A percentile compares a stretch with the other conserved stretches of the same genome.
Evolutionary conservation across 192 early-diverging fungal genomes (phyloP).

Genomic region (Rhizophagus clarus): DNA sequence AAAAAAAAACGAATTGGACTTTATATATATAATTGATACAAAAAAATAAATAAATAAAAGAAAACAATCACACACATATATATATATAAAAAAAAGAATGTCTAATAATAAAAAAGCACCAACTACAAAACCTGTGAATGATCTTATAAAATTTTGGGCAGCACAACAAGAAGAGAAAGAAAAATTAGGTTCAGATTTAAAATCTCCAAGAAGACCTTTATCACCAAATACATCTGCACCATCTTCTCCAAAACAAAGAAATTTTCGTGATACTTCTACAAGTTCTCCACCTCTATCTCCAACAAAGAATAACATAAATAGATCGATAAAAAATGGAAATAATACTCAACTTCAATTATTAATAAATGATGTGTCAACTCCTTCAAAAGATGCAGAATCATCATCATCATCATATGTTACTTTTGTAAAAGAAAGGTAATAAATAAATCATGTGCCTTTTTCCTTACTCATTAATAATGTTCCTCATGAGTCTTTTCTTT

Average conservation of each 20-base stretch:
- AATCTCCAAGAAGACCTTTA: conserved; percentile 5
- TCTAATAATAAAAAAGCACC: neutral
- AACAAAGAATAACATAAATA: neutral
- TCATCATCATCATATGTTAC: neutral
- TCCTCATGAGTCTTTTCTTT: neutral
- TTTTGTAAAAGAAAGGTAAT: neutral
- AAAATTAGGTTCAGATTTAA: neutral
- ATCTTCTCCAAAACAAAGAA: neutral
- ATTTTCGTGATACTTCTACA: neutral
- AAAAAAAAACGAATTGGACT: neutral
- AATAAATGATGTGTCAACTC: neutral
- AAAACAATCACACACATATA: neutral
- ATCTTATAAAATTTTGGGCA: conserved; percentile 28
- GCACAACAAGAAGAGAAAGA: conserved; percentile 16
- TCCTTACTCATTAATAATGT: neutral
- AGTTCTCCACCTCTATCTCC: conserved; percentile 5
- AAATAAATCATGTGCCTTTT: neutral
- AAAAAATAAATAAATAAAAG: neutral
- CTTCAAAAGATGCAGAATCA: neutral
- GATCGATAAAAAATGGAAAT: neutral
- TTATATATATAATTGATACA: neutral
- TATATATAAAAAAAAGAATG: neutral
- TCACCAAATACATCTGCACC: conserved; percentile 2
- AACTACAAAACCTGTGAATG: conserved; percentile 24
- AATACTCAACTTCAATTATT: neutral